Base-by-base conservation (phyloP, 2,329 filamentous ascomycete species). In the Scolecobasidium constrictum region DNA sequence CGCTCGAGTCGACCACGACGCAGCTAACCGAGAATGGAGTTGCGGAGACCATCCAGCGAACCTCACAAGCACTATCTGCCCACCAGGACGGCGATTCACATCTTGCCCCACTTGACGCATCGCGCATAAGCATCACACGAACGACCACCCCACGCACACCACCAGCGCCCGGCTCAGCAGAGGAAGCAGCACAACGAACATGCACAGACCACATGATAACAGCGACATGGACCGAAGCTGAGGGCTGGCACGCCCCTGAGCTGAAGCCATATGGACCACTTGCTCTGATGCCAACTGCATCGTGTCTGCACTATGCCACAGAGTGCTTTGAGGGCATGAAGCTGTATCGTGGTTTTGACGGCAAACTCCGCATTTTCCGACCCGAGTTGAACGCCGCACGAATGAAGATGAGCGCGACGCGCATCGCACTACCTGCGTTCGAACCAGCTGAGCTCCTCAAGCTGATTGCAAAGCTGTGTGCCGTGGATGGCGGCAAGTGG, bases 261-360 rank as follows among this genome's bases (percentile, higher is more conserved):
- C 72, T 93, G 46, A 75, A 77, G 58, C 83, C 86, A 19, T 92
- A 86, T 61, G 83, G 83, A 0, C 81, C 84, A 9, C 66, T 94
- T 42, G 72, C 72, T 48, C 77, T 94, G 54, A 82, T 86, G 67
- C 86, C 86, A 26, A 88, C 82, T 4, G 84, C 86, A 12, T 84
- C 79, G 3, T 78, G 80, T 47, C 73, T 94, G 47, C 86, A 94
- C 71, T 94, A 94, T 64, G 86, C 86, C 9, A 93, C 86, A 38
- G 83, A 90, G 63, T 93, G 86, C 62, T 94, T 93, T 65, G 86
- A 94, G 65, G 86, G 86, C 11, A 71, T 81, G 66, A 94, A 93
- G 64, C 76, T 77, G 36, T 77, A 77, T 59, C 79, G 76, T 56
- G 65, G 78, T 58, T 63, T 73, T 50, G 83, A 90, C 59, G 81